These are phyloP conservation scores for Glarea lozoyensis DNA, from an alignment of 495 filamentous ascomycete genomes.

Conservation along the genomic window DNA sequence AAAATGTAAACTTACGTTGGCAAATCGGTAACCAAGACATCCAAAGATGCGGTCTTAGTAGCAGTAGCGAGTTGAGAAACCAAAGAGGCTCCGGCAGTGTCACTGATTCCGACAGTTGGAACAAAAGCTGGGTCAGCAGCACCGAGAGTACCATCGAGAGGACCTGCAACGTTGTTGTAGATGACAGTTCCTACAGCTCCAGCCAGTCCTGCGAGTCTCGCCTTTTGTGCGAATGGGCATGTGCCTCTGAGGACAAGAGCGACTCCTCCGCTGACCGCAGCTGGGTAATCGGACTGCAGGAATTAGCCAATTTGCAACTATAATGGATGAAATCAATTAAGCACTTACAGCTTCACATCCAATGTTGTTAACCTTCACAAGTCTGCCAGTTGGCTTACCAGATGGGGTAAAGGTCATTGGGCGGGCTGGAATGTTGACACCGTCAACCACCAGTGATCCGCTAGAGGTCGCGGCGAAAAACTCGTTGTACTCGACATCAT, in stretches of 20 bases:
- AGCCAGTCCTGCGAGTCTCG: slow-evolving; percentile 46
- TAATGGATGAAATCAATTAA: background rate
- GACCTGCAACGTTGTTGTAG: slow-evolving; percentile 56
- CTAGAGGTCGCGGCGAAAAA: slow-evolving; percentile 35
- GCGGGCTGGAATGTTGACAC: slow-evolving; percentile 15
- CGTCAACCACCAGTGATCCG: slow-evolving; percentile 26
- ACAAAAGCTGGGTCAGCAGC: slow-evolving; percentile 34
- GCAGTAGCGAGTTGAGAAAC: background rate
- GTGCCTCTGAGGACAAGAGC: slow-evolving; percentile 54
- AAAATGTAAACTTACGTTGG: slow-evolving; percentile 15
- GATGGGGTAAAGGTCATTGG: slow-evolving; percentile 31
- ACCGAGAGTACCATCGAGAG: slow-evolving; percentile 46
- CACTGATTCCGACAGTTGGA: slow-evolving; percentile 44
- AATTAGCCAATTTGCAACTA: background rate
- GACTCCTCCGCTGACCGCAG: slow-evolving; percentile 45
- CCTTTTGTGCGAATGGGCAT: slow-evolving; percentile 54
- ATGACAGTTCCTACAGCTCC: slow-evolving; percentile 50
- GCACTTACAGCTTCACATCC: slow-evolving; percentile 40
- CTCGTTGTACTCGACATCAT: slow-evolving; percentile 42
- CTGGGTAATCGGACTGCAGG: slow-evolving; percentile 44
- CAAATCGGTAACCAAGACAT: slow-evolving; percentile 22
- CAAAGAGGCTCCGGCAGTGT: slow-evolving; percentile 40
- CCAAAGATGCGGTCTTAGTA: background rate
- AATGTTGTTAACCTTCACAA: slow-evolving; percentile 42
- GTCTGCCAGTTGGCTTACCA: slow-evolving; percentile 21